Evolutionary conservation across 306 rosid species (phyloP), one percentile per base, ranked within the genome.

Genomic region (Cicer cuneatum): DNA sequence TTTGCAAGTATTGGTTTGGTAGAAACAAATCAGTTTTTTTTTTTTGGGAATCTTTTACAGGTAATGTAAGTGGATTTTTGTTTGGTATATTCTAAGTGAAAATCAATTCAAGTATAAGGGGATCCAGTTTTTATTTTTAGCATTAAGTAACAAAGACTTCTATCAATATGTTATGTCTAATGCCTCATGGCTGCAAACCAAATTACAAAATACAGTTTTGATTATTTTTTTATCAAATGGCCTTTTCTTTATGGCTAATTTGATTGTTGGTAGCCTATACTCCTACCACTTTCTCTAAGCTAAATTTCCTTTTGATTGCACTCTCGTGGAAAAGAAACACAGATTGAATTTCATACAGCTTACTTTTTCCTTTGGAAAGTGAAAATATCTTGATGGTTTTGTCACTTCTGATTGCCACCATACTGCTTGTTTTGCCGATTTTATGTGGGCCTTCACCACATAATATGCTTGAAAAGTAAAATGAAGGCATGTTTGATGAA

Each of bases 401-500:
- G 18, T 43, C 35, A 41, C 7, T 35, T 51, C 61, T 41, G 7
- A 52, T 52, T 12, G 35, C 42, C 40, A 46, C 37, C 24, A 29
- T 56, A 71, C 66, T 29, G 49, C 49, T 29, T 48, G 43, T 63
- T 39, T 66, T 64, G 6, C 78, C 16, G 5, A 35, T 69, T 71
- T 33, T 57, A 41, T 40, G 35, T 13, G 43, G 58, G 43, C 43
- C 61, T 33, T 78, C 14, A 40, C 67, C 35, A 9, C 15, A 69
- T 63, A 24, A 16, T 74, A 66, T 38, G 66, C 58, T 60, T 84
- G 82, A 72, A 38, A 47, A 10, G 29, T 59, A 37, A 39, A 51
- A n/a, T 6, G 54, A 71, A 67, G 52, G 33, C 69, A 72, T 46
- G 8, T 76, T 68, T 67, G 40, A 45, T 62, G 71, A 47, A 59